phyloP scores from a whole-genome alignment of 2,329 filamentous ascomycete genomes.

The Scedosporium boydii region DNA sequence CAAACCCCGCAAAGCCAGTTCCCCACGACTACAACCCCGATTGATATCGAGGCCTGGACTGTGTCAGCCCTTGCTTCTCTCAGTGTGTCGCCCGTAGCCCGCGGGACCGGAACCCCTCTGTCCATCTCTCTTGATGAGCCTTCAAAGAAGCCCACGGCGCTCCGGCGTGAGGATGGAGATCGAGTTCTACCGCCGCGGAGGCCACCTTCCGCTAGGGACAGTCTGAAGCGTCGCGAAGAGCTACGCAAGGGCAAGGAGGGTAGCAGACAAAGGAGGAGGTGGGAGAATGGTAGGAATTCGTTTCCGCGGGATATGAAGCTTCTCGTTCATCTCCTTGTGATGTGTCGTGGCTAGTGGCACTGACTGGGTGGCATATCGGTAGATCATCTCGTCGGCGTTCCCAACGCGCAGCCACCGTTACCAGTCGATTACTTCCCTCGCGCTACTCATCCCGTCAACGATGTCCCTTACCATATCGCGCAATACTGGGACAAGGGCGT shows the following conservation, averaged over 20 bases:
- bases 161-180: neutral
- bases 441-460: slow-evolving; percentile 69
- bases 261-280: slow-evolving; percentile 72
- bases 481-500: slow-evolving; percentile 62
- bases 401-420: slow-evolving; percentile 73
- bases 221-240: slow-evolving; percentile 55
- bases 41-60: slow-evolving; percentile 62
- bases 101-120: slow-evolving; percentile 54
- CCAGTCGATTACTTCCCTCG: slow-evolving; percentile 74
- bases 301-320: neutral
- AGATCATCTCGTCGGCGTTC: slow-evolving; percentile 83
- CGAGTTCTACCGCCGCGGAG: slow-evolving; percentile 25
- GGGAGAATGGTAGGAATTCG: slow-evolving; percentile 72
- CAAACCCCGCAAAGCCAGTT: slow-evolving; percentile 3
- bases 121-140: slow-evolving; percentile 58
- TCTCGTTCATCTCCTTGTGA: neutral
- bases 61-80: slow-evolving; percentile 46
- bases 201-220: slow-evolving; percentile 42
- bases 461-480: slow-evolving; percentile 82
- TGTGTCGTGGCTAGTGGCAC: neutral
- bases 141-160: neutral
- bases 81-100: slow-evolving; percentile 43
- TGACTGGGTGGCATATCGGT: slow-evolving; percentile 4
- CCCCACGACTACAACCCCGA: slow-evolving; percentile 10
- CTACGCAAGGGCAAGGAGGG: slow-evolving; percentile 86